phyloP scores from a whole-genome alignment of 2,329 filamentous ascomycete species.

The Alternaria longipes region DNA sequence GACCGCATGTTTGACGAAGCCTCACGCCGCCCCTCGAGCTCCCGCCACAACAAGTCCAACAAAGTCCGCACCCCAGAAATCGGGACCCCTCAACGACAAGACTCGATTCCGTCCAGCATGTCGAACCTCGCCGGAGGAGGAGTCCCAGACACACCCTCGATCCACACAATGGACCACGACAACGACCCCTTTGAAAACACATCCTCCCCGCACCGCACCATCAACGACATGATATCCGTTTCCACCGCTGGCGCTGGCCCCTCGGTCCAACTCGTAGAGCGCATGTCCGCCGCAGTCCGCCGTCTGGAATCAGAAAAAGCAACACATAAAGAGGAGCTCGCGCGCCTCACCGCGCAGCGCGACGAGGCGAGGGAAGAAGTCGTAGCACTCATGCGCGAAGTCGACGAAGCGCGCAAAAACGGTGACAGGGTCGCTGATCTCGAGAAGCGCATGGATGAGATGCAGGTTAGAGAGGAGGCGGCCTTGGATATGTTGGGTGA shows the following conservation, averaged over 20 bases:
- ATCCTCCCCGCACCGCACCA: slow-evolving; percentile 72
- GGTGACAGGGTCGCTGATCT: slow-evolving; percentile 69
- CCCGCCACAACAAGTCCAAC: slow-evolving; percentile 41
- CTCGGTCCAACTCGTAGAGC: slow-evolving; percentile 92
- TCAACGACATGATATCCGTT: slow-evolving; percentile 80
- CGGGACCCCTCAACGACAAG: slow-evolving; percentile 45
- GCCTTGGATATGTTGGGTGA: slow-evolving; percentile 95
- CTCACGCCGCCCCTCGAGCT: slow-evolving; percentile 48
- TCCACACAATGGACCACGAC: slow-evolving; percentile 52
- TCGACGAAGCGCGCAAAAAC: slow-evolving; percentile 73
- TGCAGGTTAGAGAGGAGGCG: slow-evolving; percentile 84
- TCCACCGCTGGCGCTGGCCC: slow-evolving; percentile 91
- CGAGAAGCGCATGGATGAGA: slow-evolving; percentile 71
- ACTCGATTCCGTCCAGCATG: slow-evolving; percentile 45
- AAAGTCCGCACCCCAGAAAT: slow-evolving; percentile 49
- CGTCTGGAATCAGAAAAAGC: slow-evolving; percentile 92
- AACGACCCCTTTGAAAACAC: slow-evolving; percentile 64
- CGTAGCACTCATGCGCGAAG: slow-evolving; percentile 86
- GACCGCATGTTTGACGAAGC: slow-evolving; percentile 49
- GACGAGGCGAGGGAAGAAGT: slow-evolving; percentile 93
- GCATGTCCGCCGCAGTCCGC: slow-evolving; percentile 93
- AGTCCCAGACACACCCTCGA: slow-evolving; percentile 56
- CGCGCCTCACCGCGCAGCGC: slow-evolving; percentile 80
- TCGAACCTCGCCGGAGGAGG: slow-evolving; percentile 40
- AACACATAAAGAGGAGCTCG: slow-evolving; percentile 82